Percentiles rank a stretch among this genome's conserved stretches.
Evolutionary conservation across 805 yeast species (phyloP).

Genomic region (Myxozyma monticola): DNA sequence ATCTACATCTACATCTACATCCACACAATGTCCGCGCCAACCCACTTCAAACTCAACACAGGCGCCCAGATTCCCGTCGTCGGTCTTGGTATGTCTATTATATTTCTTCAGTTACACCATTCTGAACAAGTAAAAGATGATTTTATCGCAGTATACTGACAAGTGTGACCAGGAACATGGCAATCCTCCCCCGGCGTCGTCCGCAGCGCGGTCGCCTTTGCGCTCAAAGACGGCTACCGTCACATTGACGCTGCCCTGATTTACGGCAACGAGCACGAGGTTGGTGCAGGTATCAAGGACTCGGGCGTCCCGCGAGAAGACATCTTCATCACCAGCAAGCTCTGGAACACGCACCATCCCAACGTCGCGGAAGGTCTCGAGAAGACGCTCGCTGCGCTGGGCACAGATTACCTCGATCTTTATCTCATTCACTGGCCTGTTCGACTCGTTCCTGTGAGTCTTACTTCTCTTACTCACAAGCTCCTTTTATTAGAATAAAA

Average conservation of each 20-base stretch:
- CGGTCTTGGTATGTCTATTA: slow-evolving; percentile 77
- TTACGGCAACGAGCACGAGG: slow-evolving; percentile 66
- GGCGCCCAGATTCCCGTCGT: slow-evolving; percentile 64
- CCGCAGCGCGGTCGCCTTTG: slow-evolving; percentile 48
- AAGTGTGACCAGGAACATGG: slow-evolving; percentile 81
- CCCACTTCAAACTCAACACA: slow-evolving; percentile 47
- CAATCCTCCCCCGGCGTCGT: slow-evolving; percentile 56
- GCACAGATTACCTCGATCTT: slow-evolving; percentile 73
- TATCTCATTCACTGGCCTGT: slow-evolving; percentile 84
- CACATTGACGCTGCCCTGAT: slow-evolving; percentile 76
- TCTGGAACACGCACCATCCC: slow-evolving; percentile 41
- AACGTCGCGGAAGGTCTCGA: slow-evolving; percentile 54
- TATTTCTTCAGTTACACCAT: too few species aligned
- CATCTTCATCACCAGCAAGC: slow-evolving; percentile 46
- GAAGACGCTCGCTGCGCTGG: slow-evolving; percentile 59
- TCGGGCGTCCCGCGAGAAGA: slow-evolving; percentile 54
- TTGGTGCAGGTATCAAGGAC: slow-evolving; percentile 46
- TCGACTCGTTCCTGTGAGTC: slow-evolving; percentile 53
- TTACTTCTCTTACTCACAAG: slow-evolving; percentile 58
- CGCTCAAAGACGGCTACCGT: slow-evolving; percentile 63
- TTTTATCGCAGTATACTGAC: too few species aligned
- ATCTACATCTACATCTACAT: too few species aligned
- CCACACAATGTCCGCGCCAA: too few species aligned
- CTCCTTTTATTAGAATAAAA: neutral
- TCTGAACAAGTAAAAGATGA: too few species aligned